These are phyloP conservation scores for Fragaria nilgerrensis DNA, from an alignment of 306 rosid species.

Conservation along the genomic window DNA sequence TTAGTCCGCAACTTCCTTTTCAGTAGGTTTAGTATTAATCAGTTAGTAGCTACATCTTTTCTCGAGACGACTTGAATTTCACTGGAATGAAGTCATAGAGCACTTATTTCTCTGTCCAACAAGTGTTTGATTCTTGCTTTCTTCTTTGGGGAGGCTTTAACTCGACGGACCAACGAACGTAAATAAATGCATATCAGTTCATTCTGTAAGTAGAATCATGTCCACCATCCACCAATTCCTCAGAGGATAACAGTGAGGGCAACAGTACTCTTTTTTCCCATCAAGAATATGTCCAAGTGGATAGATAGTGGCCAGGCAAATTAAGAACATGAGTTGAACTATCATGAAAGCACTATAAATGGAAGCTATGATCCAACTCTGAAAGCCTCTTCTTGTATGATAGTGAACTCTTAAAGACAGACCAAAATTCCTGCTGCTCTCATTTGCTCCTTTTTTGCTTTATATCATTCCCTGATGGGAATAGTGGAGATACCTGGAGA, in stretches of 20 bases:
- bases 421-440: conserved; percentile 20
- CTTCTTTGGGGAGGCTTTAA: background rate
- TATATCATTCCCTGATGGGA: conserved; percentile 10
- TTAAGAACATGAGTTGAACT: conserved; percentile 8
- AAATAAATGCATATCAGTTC: background rate
- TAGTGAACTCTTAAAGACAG: conserved; percentile 25
- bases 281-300: conserved; percentile 1
- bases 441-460: conserved; percentile 14
- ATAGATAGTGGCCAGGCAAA: conserved; percentile 10
- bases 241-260: background rate
- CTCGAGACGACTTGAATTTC: background rate
- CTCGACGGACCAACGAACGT: background rate
- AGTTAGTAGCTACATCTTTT: background rate
- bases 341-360: conserved; percentile 4
- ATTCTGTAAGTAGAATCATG: background rate
- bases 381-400: background rate
- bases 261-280: background rate
- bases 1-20: background rate
- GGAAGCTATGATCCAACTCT: background rate
- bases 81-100: background rate
- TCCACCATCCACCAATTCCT: background rate
- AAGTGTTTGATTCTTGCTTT: background rate
- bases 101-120: background rate
- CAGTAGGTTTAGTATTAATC: background rate
- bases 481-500: conserved; percentile 18